Conservation (phyloP, 805 yeast genomes). For the Candida sonorensis region DNA sequence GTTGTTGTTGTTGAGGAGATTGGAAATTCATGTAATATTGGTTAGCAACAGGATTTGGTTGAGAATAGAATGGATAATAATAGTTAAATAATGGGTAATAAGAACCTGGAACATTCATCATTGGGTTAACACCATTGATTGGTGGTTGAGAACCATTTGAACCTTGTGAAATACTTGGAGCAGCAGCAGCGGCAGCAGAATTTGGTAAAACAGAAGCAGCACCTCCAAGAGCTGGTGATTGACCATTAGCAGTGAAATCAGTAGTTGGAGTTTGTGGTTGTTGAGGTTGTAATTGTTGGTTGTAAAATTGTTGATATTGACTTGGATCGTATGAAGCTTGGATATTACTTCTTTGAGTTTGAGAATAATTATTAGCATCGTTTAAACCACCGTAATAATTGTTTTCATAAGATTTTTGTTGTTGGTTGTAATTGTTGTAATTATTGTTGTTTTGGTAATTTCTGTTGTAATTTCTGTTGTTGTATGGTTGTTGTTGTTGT, state of each 20-base stretch:
- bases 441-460: slow-evolving; percentile 11
- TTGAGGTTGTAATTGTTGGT: slow-evolving; percentile 14
- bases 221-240: slow-evolving; percentile 17
- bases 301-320: slow-evolving; percentile 17
- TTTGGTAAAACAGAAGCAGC: slow-evolving; percentile 13
- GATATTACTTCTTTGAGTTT: slow-evolving; percentile 17
- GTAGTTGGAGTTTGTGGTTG: slow-evolving; percentile 15
- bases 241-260: too few species aligned
- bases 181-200: slow-evolving; percentile 6
- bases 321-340: slow-evolving; percentile 20
- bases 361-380: slow-evolving; percentile 22
- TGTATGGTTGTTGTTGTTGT: slow-evolving; percentile 8
- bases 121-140: slow-evolving; percentile 19
- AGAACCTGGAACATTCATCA: slow-evolving; percentile 26
- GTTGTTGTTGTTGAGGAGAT: slow-evolving; percentile 20
- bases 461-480: slow-evolving; percentile 13
- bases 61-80: slow-evolving; percentile 24
- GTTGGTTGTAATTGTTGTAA: slow-evolving; percentile 16
- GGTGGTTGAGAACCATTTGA: slow-evolving; percentile 8
- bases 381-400: slow-evolving; percentile 17
- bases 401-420: slow-evolving; percentile 12
- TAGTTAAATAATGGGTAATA: slow-evolving; percentile 28
- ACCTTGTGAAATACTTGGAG: slow-evolving; percentile 12
- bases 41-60: slow-evolving; percentile 23
- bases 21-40: slow-evolving; percentile 23